Base-by-base conservation (phyloP, 768 basidiomycete genomes). In the Lactarius deliciosus region DNA sequence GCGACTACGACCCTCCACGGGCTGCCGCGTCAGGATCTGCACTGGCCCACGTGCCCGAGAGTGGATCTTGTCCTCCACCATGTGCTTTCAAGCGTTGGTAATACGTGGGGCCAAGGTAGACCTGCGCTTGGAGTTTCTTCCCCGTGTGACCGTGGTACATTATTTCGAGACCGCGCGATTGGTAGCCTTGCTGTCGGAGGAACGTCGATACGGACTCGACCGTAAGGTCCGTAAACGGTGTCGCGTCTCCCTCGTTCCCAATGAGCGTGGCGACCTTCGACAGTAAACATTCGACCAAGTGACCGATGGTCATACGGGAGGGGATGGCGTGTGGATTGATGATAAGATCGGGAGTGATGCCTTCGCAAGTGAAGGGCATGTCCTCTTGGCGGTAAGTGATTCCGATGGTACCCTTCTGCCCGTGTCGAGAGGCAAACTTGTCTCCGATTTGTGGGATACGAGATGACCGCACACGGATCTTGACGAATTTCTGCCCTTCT, bases 21-120 rank as follows among this genome's bases (percentile, higher is more conserved):
- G 97, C 74, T 99, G 97, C 58, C 97, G 81, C 38, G 96, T 99
- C 73, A 99, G 78, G 73, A 98, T 99, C 76, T 99, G 97, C 10
- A 99, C 93, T 5, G 97, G 97, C 16, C 97, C 97, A 77, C 97
- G 80, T 22, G 97, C 97, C 64, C 97, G 87, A 34, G 97, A 96
- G 78, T 99, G 97, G 62, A 98, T 99, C 81, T 99, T 99, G 79
- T 99, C 97, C 76, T 98, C 96, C 55, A 99, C 97, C 96, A 99
- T 99, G 79, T 99, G 97, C 81, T 98, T 98, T 98, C 71, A 98
- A 82, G 43, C 96, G 90, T 77, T 99, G 96, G 77, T 99, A 99
- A 77, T 99, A 99, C 5, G 97, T 99, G 18, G 97, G 97, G 6
- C 97, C 97, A 68, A 99, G 89, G 77, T 98, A 99, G 15, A 99